A percentile compares a stretch with the other conserved stretches of the same genome.
These are phyloP conservation scores for Petunia hybrid DNA, from an alignment of 305 asterid genomes.

Conservation along the genomic window DNA sequence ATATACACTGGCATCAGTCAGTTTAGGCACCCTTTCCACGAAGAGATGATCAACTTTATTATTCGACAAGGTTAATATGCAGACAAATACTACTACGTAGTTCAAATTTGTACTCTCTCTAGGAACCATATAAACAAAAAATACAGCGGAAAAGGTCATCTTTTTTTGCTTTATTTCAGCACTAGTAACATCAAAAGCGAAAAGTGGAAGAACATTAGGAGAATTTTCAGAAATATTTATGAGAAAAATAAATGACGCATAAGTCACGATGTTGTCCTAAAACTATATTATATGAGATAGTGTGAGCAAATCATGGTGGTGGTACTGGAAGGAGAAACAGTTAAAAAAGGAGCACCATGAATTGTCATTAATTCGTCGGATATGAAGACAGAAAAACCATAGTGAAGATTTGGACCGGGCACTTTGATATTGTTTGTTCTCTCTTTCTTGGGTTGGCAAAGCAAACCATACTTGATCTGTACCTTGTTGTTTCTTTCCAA, in stretches of 20 bases:
- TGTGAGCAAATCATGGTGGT: constrained; percentile 12
- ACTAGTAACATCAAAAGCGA: not conserved
- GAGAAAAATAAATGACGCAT: not conserved
- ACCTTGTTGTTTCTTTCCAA: constrained; percentile 21
- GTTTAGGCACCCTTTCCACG: not conserved
- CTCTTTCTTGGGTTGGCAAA: constrained; percentile 40
- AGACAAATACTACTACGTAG: constrained; percentile 22
- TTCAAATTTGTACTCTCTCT: not conserved
- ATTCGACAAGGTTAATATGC: constrained; percentile 8
- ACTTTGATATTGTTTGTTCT: constrained; percentile 44
- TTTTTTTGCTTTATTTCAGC: not conserved
- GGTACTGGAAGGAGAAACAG: constrained; percentile 6
- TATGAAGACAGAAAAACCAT: constrained; percentile 57
- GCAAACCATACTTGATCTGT: constrained; percentile 8
- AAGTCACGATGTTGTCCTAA: not conserved
- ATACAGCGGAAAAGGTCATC: not conserved
- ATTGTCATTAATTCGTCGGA: constrained; percentile 67
- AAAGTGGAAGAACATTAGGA: constrained; percentile 16
- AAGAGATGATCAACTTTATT: not conserved
- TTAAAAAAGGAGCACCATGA: constrained; percentile 49
- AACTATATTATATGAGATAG: not conserved
- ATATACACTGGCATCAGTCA: not conserved
- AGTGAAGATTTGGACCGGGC: constrained; percentile 41
- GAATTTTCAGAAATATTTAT: not conserved
- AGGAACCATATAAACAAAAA: not conserved